phyloP scores from a whole-genome alignment of 257 asterid species.

The Solanum sitiens region DNA sequence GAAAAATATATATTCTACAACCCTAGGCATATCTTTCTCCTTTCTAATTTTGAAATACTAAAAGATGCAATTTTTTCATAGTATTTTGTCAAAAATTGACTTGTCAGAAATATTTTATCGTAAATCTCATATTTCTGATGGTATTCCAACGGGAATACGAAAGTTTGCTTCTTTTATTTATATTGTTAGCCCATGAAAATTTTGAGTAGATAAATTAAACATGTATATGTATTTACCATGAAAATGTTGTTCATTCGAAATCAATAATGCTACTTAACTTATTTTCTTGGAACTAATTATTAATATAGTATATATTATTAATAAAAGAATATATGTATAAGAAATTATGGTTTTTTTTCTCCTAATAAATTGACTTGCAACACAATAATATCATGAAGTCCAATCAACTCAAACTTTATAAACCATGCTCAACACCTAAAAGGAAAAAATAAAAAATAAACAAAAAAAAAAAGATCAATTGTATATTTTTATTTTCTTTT shows the following conservation, averaged over 20 bases:
- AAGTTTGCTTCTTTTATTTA: background rate
- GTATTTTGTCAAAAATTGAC: background rate
- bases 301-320: background rate
- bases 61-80: background rate
- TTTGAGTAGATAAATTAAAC: background rate
- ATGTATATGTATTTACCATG: background rate
- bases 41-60: background rate
- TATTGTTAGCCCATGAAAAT: background rate
- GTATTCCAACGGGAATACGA: background rate
- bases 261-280: background rate
- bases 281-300: background rate
- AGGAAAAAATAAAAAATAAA: background rate
- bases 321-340: background rate
- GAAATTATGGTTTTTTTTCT: background rate
- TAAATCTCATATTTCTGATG: background rate
- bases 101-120: background rate
- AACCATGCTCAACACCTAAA: background rate
- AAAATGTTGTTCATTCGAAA: background rate
- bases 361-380: background rate
- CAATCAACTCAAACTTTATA: background rate
- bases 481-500: background rate
- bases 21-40: background rate
- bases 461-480: background rate
- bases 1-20: background rate
- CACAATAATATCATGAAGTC: background rate